These are phyloP conservation scores for Coniferiporia sulphurascens DNA, from an alignment of 1,284 basidiomycete species.

Conservation along the genomic window DNA sequence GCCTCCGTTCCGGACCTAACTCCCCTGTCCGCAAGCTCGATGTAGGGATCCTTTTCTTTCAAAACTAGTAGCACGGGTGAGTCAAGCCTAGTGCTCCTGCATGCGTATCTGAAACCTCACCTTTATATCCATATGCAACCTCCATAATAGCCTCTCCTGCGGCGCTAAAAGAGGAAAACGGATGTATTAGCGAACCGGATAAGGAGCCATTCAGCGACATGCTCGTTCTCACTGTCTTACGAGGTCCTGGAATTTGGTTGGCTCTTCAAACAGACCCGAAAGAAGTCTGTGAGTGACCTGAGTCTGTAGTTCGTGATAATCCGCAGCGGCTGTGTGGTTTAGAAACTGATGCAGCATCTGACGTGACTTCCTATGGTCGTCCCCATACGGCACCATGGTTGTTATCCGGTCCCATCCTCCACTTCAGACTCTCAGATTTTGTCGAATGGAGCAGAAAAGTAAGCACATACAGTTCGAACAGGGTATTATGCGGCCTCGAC, in stretches of 20 bases:
- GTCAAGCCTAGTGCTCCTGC: neutral
- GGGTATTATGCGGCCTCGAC: constrained; percentile 3
- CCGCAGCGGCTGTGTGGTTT: constrained; percentile 15
- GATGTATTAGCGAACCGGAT: neutral
- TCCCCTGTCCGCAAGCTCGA: constrained; percentile 14
- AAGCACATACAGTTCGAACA: constrained; percentile 3
- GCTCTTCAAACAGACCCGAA: constrained; percentile 19
- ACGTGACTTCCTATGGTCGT: constrained; percentile 23
- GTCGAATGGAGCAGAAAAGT: no score
- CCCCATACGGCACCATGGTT: constrained; percentile 15
- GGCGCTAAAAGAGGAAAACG: neutral
- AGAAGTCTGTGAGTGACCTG: constrained; percentile 24
- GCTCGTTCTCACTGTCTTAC: constrained; percentile 20
- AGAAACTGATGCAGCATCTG: constrained; percentile 26
- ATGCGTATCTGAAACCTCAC: neutral
- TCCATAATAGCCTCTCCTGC: constrained; percentile 1
- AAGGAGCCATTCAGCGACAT: neutral
- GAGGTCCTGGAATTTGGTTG: constrained; percentile 24
- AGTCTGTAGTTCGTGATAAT: constrained; percentile 22
- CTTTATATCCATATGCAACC: constrained; percentile 5
- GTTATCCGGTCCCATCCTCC: constrained; percentile 9
- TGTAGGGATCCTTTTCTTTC: constrained; percentile 16
- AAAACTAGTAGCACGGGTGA: neutral
- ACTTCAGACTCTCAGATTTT: neutral
- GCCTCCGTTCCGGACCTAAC: constrained; percentile 6